phyloP scores from a whole-genome alignment of 1,284 basidiomycete species.

The Filobasidium uniguttulatum region DNA sequence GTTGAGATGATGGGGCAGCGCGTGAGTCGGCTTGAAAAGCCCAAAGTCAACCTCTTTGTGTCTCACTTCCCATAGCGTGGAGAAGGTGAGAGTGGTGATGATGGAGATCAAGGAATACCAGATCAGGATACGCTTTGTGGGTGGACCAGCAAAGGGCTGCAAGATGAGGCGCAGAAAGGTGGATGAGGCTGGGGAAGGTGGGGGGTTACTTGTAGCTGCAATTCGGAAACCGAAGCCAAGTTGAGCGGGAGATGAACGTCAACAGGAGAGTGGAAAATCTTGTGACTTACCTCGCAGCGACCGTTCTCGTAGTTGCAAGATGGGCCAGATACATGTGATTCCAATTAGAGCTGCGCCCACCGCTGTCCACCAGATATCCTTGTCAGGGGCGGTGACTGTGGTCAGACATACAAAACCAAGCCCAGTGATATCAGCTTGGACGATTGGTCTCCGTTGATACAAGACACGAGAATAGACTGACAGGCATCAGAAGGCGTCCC shows the following conservation, averaged over 20 bases:
- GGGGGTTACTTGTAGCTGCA: background rate
- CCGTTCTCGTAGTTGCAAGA: background rate
- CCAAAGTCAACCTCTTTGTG: slow-evolving; percentile 6
- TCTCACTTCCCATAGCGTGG: slow-evolving; percentile 7
- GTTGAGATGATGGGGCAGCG: slow-evolving; percentile 9
- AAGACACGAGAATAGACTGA: background rate
- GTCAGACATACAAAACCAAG: too few species aligned
- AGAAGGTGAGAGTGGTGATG: slow-evolving; percentile 1
- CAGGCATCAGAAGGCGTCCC: background rate
- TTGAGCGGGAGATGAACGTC: background rate
- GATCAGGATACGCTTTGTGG: background rate
- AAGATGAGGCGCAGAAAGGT: slow-evolving; percentile 4
- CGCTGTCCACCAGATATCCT: background rate
- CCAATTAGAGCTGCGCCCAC: background rate
- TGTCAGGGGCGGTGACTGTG: background rate
- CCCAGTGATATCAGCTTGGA: background rate
- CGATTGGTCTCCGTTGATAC: background rate
- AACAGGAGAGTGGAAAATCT: too few species aligned
- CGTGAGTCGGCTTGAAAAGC: slow-evolving; percentile 1
- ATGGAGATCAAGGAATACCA: slow-evolving; percentile 8
- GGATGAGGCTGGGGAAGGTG: slow-evolving; percentile 1
- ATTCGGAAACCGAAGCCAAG: background rate
- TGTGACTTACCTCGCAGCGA: background rate
- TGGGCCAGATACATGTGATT: background rate
- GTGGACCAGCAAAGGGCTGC: slow-evolving; percentile 3